Base-by-base conservation (phyloP, 768 basidiomycete genomes). In the Tulasnella sp. region DNA sequence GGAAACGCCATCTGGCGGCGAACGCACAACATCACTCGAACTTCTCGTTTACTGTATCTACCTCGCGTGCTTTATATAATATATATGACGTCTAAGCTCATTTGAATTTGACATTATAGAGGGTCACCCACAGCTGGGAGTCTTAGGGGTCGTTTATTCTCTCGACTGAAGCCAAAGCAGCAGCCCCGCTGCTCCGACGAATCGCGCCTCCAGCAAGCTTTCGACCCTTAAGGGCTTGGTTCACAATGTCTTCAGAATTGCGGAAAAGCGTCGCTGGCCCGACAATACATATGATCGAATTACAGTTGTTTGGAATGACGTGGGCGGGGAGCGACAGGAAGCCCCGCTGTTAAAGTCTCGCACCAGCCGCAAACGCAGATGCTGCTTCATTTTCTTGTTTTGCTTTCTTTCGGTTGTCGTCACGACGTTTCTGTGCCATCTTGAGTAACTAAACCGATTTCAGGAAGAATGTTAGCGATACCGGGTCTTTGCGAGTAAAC, bases 361-460 rank as follows among this genome's bases (percentile, higher is more conserved):
- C 51, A 11, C 51, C n/a, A 51, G 51, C 51, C 20, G 51, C 51
- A 11, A 67, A 29, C 61, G 26, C 26, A 15, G 15, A 26, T 32
- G 29, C 11, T 3, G 61, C 61, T 15, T 67, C 26, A 2, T 67
- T 67, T 16, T 67, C 61, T 67, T 67, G 23, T 20, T 42, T 46
- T 40, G 20, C 35, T 46, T 40, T 35, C 20, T 46, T 29, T 72
- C 71, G 10, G 26, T 72, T 74, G 46, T 81, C 81, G 29, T 79
- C 71, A 29, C 82, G 77, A 32, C 82, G 75, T 40, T 23, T 72
- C 67, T 80, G 80, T 15, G 81, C 82, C 76, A 81, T 79, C 70
- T 79, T 81, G 55, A 83, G 79, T 44, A 83, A 79, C 37, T 81
- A 23, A 18, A 40, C 29, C 55, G 23, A n/a, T 0, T 10, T 0